phyloP scores from a whole-genome alignment of 768 basidiomycete genomes.

The Collybia nuda region DNA sequence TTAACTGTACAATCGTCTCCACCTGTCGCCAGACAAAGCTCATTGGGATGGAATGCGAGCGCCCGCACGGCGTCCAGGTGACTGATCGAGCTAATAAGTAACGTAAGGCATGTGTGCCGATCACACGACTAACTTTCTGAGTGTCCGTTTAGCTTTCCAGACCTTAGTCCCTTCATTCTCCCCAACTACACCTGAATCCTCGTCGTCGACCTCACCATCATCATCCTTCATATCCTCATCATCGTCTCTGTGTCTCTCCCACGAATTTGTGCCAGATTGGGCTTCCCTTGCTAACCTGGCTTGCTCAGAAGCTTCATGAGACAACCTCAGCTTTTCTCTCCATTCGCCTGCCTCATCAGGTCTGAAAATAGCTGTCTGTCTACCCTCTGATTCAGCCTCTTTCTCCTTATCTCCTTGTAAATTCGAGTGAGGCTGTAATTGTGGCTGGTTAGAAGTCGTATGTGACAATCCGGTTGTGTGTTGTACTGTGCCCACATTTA shows the following conservation, averaged over 20 bases:
- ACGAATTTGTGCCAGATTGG: slow-evolving; percentile 39
- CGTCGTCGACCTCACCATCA: slow-evolving; percentile 63
- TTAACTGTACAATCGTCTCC: slow-evolving; percentile 97
- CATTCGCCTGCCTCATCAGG: slow-evolving; percentile 86
- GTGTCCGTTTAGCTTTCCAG: slow-evolving; percentile 85
- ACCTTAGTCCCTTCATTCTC: slow-evolving; percentile 71
- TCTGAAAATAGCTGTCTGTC: slow-evolving; percentile 79
- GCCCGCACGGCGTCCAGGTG: slow-evolving; percentile 93
- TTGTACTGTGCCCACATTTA: slow-evolving; percentile 40
- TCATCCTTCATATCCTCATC: slow-evolving; percentile 75
- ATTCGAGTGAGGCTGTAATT: slow-evolving; percentile 23
- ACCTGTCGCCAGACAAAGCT: slow-evolving; percentile 85
- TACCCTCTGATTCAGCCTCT: slow-evolving; percentile 47
- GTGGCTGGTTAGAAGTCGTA: slow-evolving; percentile 32
- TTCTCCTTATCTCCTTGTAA: slow-evolving; percentile 39
- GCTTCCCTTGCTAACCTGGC: slow-evolving; percentile 40
- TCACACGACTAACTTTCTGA: slow-evolving; percentile 75
- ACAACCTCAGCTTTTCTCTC: slow-evolving; percentile 73
- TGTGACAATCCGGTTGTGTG: slow-evolving; percentile 24
- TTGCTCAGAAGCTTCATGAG: slow-evolving; percentile 62
- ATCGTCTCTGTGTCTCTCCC: slow-evolving; percentile 53
- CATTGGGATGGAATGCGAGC: slow-evolving; percentile 85
- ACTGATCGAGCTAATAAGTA: slow-evolving; percentile 38
- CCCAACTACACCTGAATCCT: slow-evolving; percentile 62
- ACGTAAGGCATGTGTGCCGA: slow-evolving; percentile 9